Conservation (phyloP, 148 eudicot genomes). For the Arctostaphylos glauca region DNA sequence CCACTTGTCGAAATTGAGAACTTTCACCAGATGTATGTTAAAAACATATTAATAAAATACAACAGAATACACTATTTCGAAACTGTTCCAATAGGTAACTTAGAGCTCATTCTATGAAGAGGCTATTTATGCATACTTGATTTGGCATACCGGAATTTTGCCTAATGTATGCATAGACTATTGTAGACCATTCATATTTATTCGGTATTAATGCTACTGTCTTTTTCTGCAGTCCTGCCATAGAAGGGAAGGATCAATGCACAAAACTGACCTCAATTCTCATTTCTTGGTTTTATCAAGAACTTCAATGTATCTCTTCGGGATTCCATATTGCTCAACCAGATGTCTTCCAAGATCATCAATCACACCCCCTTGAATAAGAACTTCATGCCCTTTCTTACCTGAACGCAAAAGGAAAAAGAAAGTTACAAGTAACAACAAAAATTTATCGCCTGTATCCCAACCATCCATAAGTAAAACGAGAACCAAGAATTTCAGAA, state of each 20-base stretch:
- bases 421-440: not conserved
- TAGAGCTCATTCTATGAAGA: not conserved
- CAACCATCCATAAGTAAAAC: not conserved
- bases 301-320: conserved; percentile 90
- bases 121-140: not conserved
- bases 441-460: not conserved
- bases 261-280: conserved; percentile 40
- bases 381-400: conserved; percentile 91
- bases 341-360: conserved; percentile 91
- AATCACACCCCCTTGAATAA: conserved; percentile 93
- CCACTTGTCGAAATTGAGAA: too few species aligned
- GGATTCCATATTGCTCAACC: conserved; percentile 84
- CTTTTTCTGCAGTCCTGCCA: not conserved
- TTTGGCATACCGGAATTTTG: not conserved
- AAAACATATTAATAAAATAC: too few species aligned
- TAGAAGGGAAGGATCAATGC: conserved; percentile 3
- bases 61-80: not conserved
- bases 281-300: conserved; percentile 76
- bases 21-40: too few species aligned
- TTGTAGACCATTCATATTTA: too few species aligned
- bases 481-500: not conserved
- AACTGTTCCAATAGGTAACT: not conserved
- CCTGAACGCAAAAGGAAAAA: conserved; percentile 38
- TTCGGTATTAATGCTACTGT: not conserved
- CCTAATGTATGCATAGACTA: too few species aligned